phyloP scores from a whole-genome alignment of 1,284 basidiomycete genomes.

The Tylopilus orsonianus region DNA sequence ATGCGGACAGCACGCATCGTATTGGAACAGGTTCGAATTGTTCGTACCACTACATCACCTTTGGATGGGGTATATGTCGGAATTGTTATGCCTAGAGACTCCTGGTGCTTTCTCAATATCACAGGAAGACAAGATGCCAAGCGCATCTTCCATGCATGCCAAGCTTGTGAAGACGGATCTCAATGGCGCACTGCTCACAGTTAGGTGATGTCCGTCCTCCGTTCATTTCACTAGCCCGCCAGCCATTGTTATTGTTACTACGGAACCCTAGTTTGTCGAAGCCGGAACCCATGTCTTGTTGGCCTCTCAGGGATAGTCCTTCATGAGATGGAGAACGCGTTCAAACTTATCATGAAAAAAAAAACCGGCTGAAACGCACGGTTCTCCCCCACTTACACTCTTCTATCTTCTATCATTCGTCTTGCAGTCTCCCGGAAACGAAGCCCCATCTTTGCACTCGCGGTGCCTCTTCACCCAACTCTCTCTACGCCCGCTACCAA shows the following conservation, averaged over 20 bases:
- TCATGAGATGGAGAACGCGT: slow-evolving; percentile 82
- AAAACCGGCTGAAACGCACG: slow-evolving; percentile 70
- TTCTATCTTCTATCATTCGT: slow-evolving; percentile 6
- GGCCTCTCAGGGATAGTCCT: slow-evolving; percentile 77
- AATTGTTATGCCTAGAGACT: slow-evolving; percentile 62
- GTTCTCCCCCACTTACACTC: not conserved
- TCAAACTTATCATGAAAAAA: slow-evolving; percentile 72
- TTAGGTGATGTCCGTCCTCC: no score
- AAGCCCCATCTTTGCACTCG: slow-evolving; percentile 70
- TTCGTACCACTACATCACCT: slow-evolving; percentile 76
- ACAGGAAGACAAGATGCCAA: slow-evolving; percentile 45
- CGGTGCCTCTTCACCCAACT: slow-evolving; percentile 65
- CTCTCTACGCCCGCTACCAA: slow-evolving; percentile 33
- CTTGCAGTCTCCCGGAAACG: slow-evolving; percentile 73
- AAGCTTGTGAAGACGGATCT: slow-evolving; percentile 88
- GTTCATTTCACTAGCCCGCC: no score
- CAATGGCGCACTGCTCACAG: slow-evolving; percentile 74
- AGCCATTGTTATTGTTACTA: no score
- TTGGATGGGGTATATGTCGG: slow-evolving; percentile 89
- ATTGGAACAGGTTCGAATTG: slow-evolving; percentile 48
- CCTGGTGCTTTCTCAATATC: slow-evolving; percentile 38
- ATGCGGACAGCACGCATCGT: not conserved
- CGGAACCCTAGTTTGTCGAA: slow-evolving; percentile 58
- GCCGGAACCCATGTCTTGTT: slow-evolving; percentile 73
- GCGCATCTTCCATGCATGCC: slow-evolving; percentile 60